A percentile compares a stretch with the other conserved stretches of the same genome.
Evolutionary conservation across 2,329 filamentous ascomycete genomes (phyloP).

Genomic region (Fusarium sp.): DNA sequence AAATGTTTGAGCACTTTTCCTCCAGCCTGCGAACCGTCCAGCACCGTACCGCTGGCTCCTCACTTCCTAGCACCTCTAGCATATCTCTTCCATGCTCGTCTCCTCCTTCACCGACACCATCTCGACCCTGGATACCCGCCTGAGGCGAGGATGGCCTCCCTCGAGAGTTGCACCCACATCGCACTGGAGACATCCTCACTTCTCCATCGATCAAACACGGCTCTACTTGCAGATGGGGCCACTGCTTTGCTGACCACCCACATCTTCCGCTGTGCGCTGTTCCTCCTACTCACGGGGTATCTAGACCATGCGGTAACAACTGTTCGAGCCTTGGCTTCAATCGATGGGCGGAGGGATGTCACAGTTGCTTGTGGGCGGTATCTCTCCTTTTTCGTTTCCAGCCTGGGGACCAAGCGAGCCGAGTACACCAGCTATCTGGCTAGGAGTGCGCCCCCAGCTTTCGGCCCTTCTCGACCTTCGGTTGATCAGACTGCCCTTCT

Average conservation of each 20-base stretch:
- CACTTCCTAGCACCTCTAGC: conserved; percentile 76
- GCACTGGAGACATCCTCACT: conserved; percentile 81
- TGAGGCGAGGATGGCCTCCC: conserved; percentile 71
- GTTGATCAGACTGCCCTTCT: conserved; percentile 47
- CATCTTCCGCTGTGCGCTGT: conserved; percentile 84
- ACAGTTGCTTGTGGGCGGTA: conserved; percentile 83
- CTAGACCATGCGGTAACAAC: conserved; percentile 76
- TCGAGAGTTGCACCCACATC: conserved; percentile 77
- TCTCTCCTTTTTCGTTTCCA: conserved; percentile 78
- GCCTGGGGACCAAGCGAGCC: conserved; percentile 64
- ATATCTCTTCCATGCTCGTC: conserved; percentile 81
- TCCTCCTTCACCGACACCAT: conserved; percentile 89
- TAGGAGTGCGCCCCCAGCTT: conserved; percentile 46
- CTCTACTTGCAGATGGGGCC: conserved; percentile 68
- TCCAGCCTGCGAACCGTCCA: conserved; percentile 72
- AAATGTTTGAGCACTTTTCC: conserved; percentile 79
- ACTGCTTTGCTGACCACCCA: conserved; percentile 81
- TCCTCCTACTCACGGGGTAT: conserved; percentile 77
- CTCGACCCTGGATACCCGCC: conserved; percentile 73
- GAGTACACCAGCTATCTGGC: conserved; percentile 55
- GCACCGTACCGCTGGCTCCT: conserved; percentile 73
- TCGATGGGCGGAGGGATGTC: conserved; percentile 74
- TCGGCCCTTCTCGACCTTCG: conserved; percentile 43
- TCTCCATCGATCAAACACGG: conserved; percentile 69
- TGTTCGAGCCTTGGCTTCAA: conserved; percentile 72